These are phyloP conservation scores for Pestalotiopsis sp. DNA, from an alignment of 2,329 filamentous ascomycete species.

Conservation along the genomic window DNA sequence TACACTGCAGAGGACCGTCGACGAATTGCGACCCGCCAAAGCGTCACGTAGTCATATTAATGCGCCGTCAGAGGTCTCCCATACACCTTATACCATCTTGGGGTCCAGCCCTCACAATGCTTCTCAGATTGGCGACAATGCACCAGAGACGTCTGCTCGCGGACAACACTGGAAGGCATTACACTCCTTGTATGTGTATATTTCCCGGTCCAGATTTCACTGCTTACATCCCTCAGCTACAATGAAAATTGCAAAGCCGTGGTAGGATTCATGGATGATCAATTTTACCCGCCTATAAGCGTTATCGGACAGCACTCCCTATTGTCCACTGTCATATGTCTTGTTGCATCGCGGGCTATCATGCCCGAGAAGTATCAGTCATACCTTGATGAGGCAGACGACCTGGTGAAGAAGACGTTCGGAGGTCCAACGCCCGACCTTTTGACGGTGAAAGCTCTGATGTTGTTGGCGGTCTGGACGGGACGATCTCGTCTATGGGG, in stretches of 20 bases:
- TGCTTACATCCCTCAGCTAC: not conserved
- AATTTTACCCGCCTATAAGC: not conserved
- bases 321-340: slow-evolving; percentile 2
- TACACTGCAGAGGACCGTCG: not conserved
- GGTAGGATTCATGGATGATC: slow-evolving; percentile 4
- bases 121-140: not conserved
- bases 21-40: not conserved
- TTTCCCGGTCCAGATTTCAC: not conserved
- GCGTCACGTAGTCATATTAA: not conserved
- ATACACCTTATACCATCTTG: not conserved
- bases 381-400: slow-evolving; percentile 1
- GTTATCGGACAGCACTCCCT: not conserved
- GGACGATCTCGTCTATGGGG: slow-evolving; percentile 4
- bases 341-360: slow-evolving; percentile 1
- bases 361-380: not conserved
- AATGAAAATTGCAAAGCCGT: slow-evolving; percentile 7
- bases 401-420: not conserved
- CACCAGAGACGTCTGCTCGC: not conserved
- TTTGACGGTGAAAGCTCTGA: not conserved
- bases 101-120: not conserved
- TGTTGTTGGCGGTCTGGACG: slow-evolving; percentile 3
- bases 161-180: not conserved
- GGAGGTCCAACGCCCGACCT: slow-evolving; percentile 5
- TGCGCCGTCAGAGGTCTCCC: not conserved
- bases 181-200: not conserved